Base-by-base conservation (phyloP, 2,329 filamentous ascomycete species). In the Talaromyces atroroseus region DNA sequence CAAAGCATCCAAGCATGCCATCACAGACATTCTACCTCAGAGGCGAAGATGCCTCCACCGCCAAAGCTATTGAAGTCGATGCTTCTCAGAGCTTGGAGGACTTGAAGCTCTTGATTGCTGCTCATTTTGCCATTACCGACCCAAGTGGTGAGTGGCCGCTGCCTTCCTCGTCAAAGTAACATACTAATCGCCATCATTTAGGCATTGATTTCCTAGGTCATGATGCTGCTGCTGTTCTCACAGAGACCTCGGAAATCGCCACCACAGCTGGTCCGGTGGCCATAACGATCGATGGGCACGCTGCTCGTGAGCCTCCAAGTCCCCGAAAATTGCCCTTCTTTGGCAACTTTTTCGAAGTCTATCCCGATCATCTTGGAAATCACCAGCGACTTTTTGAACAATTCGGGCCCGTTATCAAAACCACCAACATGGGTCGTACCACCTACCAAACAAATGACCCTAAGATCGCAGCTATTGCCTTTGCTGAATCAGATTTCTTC, bases 301-400 rank as follows among this genome's bases (percentile, higher is more conserved):
- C 4, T 6, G 52, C 49, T 2, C 52, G 68, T 5, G 64, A 68
- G 7, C 61, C 63, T 5, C 61, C 60, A 2, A 59, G 63, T 3
- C 64, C 68, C 0, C 57, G 48, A 1, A 63, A 61, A 2, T 47
- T 72, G 2, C 70, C 70, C 1, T 53, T 76, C n/a, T 67, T 83
- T 2, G 81, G 81, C 20, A 82, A 77, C 61, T 80, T 76, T 66
- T 78, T 79, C 46, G 79, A 83, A 58, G 66, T 83, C 10, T 84
- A 76, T 61, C 81, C 81, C 0, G 81, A 84, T 59, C 80, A 82
- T 58, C 71, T 84, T 1, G 81, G 81, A 2, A 83, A 83, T 65
- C 77, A 82, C 56, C 74, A 81, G 47, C 73, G 80, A 0, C 68
- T 82, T 1, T 83, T 82, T 52, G 75, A 78, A 1, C 74, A 74